A percentile compares a stretch with the other conserved stretches of the same genome.
Evolutionary conservation across 1,284 basidiomycete species (phyloP).

Genomic region (Tranzscheliella williamsii): DNA sequence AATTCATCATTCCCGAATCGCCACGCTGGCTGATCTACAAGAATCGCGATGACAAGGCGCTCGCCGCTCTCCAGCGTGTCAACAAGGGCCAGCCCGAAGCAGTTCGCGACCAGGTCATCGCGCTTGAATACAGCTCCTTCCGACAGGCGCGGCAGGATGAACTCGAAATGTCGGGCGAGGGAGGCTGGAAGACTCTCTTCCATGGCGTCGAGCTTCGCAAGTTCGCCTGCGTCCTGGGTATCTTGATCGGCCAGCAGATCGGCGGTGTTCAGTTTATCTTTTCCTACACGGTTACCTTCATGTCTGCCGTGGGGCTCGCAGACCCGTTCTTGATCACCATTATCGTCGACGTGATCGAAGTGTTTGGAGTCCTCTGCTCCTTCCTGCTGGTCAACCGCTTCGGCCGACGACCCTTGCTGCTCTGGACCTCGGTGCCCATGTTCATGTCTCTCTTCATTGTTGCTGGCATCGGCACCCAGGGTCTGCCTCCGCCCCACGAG

Average conservation of each 20-base stretch:
- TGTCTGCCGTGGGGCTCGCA: slow-evolving; percentile 51
- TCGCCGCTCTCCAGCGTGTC: slow-evolving; percentile 60
- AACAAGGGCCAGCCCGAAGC: slow-evolving; percentile 61
- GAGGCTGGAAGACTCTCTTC: slow-evolving; percentile 62
- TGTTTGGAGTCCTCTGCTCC: slow-evolving; percentile 61
- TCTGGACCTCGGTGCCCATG: slow-evolving; percentile 63
- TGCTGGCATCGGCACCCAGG: slow-evolving; percentile 57
- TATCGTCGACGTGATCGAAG: slow-evolving; percentile 59
- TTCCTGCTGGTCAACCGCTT: slow-evolving; percentile 64
- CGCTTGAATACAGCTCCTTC: slow-evolving; percentile 58
- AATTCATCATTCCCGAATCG: slow-evolving; percentile 62
- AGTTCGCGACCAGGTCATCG: slow-evolving; percentile 57
- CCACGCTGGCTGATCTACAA: slow-evolving; percentile 63
- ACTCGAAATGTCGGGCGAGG: slow-evolving; percentile 53
- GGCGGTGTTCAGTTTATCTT: slow-evolving; percentile 62
- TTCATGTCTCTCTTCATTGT: slow-evolving; percentile 62
- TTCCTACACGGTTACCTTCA: slow-evolving; percentile 57
- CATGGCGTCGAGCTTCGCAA: slow-evolving; percentile 58
- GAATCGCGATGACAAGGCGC: slow-evolving; percentile 62
- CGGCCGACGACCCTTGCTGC: slow-evolving; percentile 63
- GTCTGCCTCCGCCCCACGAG: slow-evolving; percentile 32
- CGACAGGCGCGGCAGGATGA: slow-evolving; percentile 63
- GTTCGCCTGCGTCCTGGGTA: slow-evolving; percentile 63
- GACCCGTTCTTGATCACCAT: slow-evolving; percentile 63
- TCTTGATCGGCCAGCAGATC: slow-evolving; percentile 61